A percentile compares a stretch with the other conserved stretches of the same genome.
Conservation (phyloP, 768 basidiomycete genomes). For the Neoboletus subvelutipes region DNA sequence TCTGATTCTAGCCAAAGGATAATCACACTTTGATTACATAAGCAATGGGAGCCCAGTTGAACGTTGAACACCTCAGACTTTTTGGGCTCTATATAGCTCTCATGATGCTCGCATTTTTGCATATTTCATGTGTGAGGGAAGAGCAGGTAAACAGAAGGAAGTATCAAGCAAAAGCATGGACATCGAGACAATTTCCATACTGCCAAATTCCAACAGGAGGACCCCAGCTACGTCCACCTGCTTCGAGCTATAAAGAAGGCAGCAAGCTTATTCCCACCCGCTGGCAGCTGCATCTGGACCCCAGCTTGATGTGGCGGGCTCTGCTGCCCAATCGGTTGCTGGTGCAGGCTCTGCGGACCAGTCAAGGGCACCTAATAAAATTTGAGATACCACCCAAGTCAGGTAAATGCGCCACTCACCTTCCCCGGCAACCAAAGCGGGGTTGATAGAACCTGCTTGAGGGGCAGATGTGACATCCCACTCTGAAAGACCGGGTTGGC, state of each 20-base stretch:
- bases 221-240: conserved; percentile 2
- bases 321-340: conserved; percentile 84
- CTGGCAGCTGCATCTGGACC: conserved; percentile 31
- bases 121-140: conserved; percentile 14
- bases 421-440: conserved; percentile 64
- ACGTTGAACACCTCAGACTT: neutral
- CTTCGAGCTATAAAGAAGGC: neutral
- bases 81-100: too few relatives aligned
- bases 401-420: conserved; percentile 33
- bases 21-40: too few relatives aligned
- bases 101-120: conserved; percentile 18
- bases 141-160: conserved; percentile 15
- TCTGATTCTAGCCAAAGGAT: too few relatives aligned
- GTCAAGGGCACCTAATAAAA: conserved; percentile 64
- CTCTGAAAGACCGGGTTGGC: conserved; percentile 53
- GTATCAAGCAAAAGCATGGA: conserved; percentile 19
- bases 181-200: conserved; percentile 19
- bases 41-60: too few relatives aligned
- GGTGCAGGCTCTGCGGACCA: conserved; percentile 71
- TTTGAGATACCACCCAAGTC: neutral
- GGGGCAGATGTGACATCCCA: conserved; percentile 77
- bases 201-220: conserved; percentile 7
- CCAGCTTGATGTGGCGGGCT: conserved; percentile 53
- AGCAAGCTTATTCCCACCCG: conserved; percentile 30
- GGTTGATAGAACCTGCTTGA: conserved; percentile 72